phyloP scores from a whole-genome alignment of 1,284 basidiomycete genomes.

The Ganoderma boninense region DNA sequence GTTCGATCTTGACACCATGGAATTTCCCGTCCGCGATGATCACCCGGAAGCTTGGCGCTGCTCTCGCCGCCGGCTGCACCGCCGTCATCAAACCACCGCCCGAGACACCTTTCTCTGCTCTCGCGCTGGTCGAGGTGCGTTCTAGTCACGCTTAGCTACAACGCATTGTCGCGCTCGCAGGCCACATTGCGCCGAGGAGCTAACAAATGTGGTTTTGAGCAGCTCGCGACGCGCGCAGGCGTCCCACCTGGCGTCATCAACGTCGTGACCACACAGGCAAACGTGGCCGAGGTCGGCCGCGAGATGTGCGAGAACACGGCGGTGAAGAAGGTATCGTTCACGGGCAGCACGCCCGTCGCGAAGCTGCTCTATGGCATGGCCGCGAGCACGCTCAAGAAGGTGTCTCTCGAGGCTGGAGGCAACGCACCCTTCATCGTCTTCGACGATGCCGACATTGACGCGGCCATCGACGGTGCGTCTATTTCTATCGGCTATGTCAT shows the following conservation, averaged over 20 bases:
- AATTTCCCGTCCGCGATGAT: constrained; percentile 98
- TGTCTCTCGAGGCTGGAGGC: constrained; percentile 89
- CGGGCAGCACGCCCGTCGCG: constrained; percentile 92
- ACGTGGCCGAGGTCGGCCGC: constrained; percentile 84
- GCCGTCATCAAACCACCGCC: constrained; percentile 95
- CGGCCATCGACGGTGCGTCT: constrained; percentile 86
- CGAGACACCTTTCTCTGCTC: constrained; percentile 94
- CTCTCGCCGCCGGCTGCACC: constrained; percentile 95
- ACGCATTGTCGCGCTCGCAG: constrained; percentile 5
- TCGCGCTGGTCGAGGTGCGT: constrained; percentile 84
- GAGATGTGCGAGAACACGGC: constrained; percentile 80
- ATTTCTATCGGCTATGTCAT: too few species aligned
- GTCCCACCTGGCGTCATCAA: constrained; percentile 97
- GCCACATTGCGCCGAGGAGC: not conserved
- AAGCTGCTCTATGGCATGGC: constrained; percentile 90
- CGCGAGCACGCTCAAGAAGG: constrained; percentile 90
- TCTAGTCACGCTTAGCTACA: constrained; percentile 1
- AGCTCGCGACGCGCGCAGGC: constrained; percentile 89
- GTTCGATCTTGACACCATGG: constrained; percentile 85
- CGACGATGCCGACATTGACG: constrained; percentile 94
- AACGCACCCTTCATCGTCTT: constrained; percentile 98
- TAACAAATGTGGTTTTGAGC: not conserved
- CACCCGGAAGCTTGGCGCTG: constrained; percentile 88
- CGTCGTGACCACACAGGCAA: constrained; percentile 87
- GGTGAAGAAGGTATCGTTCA: constrained; percentile 94